These are phyloP conservation scores for Geoglossum glabrum DNA, from an alignment of 495 filamentous ascomycete species.

Conservation along the genomic window DNA sequence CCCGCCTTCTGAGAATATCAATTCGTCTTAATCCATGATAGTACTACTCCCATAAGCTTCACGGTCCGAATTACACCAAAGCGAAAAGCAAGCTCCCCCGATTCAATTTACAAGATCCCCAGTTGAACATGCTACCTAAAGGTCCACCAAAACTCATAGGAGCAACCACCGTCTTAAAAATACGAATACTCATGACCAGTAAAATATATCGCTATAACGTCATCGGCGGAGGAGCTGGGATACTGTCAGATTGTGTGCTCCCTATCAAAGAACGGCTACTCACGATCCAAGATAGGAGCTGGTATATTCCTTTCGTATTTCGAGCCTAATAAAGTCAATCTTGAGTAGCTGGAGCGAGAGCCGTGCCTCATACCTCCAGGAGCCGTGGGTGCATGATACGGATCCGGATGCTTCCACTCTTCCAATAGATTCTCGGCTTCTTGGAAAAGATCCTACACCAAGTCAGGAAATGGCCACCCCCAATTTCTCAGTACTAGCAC, in stretches of 20 bases:
- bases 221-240: conserved; percentile 27
- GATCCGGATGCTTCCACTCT: conserved; percentile 94
- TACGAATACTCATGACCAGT: not conserved
- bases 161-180: not conserved
- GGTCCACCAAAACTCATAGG: not conserved
- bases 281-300: conserved; percentile 56
- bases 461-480: not conserved
- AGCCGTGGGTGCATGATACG: conserved; percentile 69
- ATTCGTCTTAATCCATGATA: no score
- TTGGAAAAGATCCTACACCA: conserved; percentile 45
- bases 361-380: conserved; percentile 53
- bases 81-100: no score
- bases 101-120: no score
- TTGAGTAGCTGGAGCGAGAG: not conserved
- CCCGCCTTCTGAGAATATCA: no score
- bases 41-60: no score
- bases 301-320: conserved; percentile 94
- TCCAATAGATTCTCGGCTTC: conserved; percentile 78
- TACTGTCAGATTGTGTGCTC: not conserved
- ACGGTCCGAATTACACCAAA: no score
- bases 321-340: conserved; percentile 36
- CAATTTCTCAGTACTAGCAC: conserved; percentile 5
- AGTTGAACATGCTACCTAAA: no score
- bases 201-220: conserved; percentile 7
- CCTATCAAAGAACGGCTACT: conserved; percentile 18